phyloP scores from a whole-genome alignment of 768 basidiomycete species.

The Hericium rajendrae region DNA sequence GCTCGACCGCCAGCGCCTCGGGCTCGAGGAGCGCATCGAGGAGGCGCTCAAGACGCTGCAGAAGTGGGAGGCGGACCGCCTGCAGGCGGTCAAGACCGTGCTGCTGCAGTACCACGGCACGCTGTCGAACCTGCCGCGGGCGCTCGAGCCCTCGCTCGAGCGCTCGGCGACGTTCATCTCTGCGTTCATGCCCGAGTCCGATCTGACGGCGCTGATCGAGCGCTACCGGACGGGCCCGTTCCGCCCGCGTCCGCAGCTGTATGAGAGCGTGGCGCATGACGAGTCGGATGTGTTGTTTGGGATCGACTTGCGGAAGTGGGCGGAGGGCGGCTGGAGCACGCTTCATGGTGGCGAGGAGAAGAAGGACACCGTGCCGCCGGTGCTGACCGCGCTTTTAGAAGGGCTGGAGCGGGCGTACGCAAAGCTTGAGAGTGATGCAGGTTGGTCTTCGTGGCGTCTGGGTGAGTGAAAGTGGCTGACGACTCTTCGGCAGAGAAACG shows the following conservation, averaged over 20 bases:
- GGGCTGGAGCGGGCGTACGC: slow-evolving; percentile 57
- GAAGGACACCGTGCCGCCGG: slow-evolving; percentile 61
- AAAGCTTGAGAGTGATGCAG: slow-evolving; percentile 49
- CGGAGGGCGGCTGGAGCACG: slow-evolving; percentile 68
- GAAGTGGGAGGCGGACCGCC: slow-evolving; percentile 75
- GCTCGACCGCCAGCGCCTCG: slow-evolving; percentile 78
- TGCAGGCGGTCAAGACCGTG: slow-evolving; percentile 82
- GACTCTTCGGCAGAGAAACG: slow-evolving; percentile 52
- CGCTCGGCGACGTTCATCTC: slow-evolving; percentile 69
- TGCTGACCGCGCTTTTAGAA: slow-evolving; percentile 56
- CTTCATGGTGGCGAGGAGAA: slow-evolving; percentile 43
- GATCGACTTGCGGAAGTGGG: slow-evolving; percentile 86
- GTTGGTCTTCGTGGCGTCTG: slow-evolving; percentile 28
- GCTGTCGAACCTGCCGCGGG: slow-evolving; percentile 59
- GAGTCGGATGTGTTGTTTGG: slow-evolving; percentile 86
- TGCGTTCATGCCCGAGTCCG: slow-evolving; percentile 81
- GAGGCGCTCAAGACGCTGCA: slow-evolving; percentile 74
- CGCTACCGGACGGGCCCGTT: slow-evolving; percentile 91
- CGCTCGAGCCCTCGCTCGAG: slow-evolving; percentile 53
- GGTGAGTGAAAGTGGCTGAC: neutral
- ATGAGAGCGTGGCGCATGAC: slow-evolving; percentile 76
- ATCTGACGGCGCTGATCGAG: slow-evolving; percentile 81
- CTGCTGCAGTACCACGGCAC: slow-evolving; percentile 84
- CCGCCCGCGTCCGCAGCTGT: slow-evolving; percentile 76
- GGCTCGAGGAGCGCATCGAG: slow-evolving; percentile 79